These are phyloP conservation scores for Tylopilus intermedius DNA, from an alignment of 768 basidiomycete genomes.

Conservation along the genomic window DNA sequence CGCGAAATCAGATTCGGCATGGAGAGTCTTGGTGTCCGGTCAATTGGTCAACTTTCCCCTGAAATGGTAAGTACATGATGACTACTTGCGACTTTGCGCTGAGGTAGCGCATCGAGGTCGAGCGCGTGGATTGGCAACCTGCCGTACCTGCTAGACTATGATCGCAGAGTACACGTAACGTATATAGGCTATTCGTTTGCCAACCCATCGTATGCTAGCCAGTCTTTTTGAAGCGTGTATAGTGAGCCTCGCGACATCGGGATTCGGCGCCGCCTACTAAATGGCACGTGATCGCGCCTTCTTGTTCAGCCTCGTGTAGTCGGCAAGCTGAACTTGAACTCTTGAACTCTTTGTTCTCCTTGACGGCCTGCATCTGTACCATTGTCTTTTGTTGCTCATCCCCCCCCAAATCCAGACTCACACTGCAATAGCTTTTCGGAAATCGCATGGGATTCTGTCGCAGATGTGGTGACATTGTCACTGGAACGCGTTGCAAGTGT, in stretches of 20 bases:
- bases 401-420: neutral
- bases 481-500: constrained; percentile 68
- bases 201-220: neutral
- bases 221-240: neutral
- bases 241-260: neutral
- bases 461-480: constrained; percentile 79
- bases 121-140: constrained; percentile 67
- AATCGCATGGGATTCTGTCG: constrained; percentile 75
- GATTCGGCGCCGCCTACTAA: neutral
- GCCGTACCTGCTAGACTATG: constrained; percentile 19
- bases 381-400: neutral
- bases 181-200: neutral
- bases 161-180: constrained; percentile 5
- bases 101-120: constrained; percentile 38
- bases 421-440: neutral
- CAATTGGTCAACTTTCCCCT: constrained; percentile 60
- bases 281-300: constrained; percentile 17
- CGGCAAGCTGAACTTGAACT: neutral
- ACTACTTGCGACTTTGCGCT: neutral
- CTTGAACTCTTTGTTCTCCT: neutral
- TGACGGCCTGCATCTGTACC: neutral
- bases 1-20: constrained; percentile 76
- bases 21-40: constrained; percentile 67
- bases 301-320: constrained; percentile 10
- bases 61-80: constrained; percentile 53